A percentile compares a stretch with the other conserved stretches of the same genome.
Evolutionary conservation across 2,329 filamentous ascomycete genomes (phyloP).

Genomic region (Thelonectria blattea): DNA sequence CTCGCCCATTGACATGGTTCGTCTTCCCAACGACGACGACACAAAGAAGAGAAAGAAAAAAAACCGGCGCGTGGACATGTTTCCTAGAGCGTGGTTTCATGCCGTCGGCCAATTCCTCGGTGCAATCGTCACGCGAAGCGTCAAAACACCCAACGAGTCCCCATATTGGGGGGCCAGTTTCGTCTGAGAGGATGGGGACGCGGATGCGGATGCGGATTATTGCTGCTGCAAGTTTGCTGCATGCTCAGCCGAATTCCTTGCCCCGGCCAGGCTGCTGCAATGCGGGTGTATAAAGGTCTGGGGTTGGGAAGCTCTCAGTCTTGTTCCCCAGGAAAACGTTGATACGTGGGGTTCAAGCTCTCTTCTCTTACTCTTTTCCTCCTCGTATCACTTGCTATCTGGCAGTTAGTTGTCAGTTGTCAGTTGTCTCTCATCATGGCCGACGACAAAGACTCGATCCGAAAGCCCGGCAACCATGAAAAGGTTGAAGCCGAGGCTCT

Average conservation of each 20-base stretch:
- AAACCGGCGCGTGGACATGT: background rate
- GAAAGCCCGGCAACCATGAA: slow-evolving; percentile 28
- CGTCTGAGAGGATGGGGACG: background rate
- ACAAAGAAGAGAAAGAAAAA: too few species aligned
- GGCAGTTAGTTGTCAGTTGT: too few species aligned
- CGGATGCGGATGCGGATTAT: too few species aligned
- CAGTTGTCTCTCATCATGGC: slow-evolving; percentile 23
- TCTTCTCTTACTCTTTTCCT: background rate
- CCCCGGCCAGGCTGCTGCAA: slow-evolving; percentile 17
- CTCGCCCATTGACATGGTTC: too few species aligned
- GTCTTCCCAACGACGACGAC: too few species aligned
- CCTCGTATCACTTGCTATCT: background rate
- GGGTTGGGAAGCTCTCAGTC: background rate
- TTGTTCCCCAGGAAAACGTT: slow-evolving; percentile 16
- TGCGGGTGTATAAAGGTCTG: slow-evolving; percentile 18
- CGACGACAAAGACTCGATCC: slow-evolving; percentile 32
- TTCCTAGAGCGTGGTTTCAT: slow-evolving; percentile 5
- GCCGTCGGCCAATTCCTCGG: slow-evolving; percentile 34
- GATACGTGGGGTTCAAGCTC: slow-evolving; percentile 17
- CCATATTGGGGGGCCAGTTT: slow-evolving; percentile 12
- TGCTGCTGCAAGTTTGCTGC: too few species aligned
- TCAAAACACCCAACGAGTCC: slow-evolving; percentile 16
- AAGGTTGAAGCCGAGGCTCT: slow-evolving; percentile 44
- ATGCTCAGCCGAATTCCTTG: too few species aligned
- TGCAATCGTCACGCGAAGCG: slow-evolving; percentile 31